A percentile compares a stretch with the other conserved stretches of the same genome.
Evolutionary conservation across 106 monocot genomes (phyloP).

Genomic region (Dactylorhiza incarnata): DNA sequence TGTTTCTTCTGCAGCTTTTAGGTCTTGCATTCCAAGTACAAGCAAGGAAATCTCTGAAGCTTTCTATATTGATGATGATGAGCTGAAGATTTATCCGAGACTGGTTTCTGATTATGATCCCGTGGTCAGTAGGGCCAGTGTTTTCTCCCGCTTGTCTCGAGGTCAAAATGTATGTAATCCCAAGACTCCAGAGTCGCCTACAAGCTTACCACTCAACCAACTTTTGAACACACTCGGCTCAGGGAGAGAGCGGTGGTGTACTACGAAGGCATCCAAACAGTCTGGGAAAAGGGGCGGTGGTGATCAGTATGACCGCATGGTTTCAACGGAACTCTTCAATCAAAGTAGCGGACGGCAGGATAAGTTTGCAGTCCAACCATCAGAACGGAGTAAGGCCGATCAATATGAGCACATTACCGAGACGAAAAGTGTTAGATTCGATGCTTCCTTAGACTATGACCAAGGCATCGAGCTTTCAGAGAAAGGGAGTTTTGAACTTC

Average conservation of each 20-base stretch:
- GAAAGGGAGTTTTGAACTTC: not conserved
- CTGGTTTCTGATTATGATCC: not conserved
- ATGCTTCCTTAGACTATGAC: not conserved
- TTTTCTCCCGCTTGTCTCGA: constrained; percentile 1
- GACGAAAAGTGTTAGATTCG: not conserved
- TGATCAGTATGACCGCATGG: not conserved
- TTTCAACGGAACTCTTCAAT: not conserved
- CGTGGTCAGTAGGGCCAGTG: not conserved
- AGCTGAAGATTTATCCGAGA: not conserved
- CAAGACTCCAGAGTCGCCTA: not conserved
- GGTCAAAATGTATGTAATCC: not conserved
- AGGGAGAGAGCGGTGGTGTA: not conserved
- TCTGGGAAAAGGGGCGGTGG: not conserved
- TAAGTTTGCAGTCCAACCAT: not conserved
- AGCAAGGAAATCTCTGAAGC: not conserved
- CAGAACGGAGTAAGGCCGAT: not conserved
- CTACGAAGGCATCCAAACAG: not conserved
- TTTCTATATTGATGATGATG: not conserved
- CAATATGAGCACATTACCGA: not conserved
- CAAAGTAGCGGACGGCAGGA: not conserved
- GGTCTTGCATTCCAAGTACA: constrained; percentile 2
- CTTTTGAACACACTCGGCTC: not conserved
- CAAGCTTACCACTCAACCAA: not conserved
- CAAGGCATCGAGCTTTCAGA: not conserved
- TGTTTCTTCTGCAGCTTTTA: not conserved